A percentile compares a stretch with the other conserved stretches of the same genome.
These are phyloP conservation scores for Lactarius trivialis DNA, from an alignment of 768 basidiomycete species.

Conservation along the genomic window DNA sequence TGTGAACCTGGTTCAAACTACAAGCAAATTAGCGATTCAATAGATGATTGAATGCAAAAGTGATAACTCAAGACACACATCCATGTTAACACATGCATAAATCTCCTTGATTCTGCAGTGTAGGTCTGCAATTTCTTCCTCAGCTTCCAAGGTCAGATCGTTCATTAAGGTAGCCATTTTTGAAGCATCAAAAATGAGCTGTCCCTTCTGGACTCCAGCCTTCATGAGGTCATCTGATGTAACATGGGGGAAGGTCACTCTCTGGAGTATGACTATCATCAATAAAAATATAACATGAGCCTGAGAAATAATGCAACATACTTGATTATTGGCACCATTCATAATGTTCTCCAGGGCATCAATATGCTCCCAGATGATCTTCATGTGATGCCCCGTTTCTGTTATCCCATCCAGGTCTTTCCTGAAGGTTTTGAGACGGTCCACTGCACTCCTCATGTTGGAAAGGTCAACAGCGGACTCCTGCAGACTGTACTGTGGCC, in stretches of 20 bases:
- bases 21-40: neutral
- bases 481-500: too few relatives aligned
- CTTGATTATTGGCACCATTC: too few relatives aligned
- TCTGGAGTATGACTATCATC: neutral
- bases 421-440: too few relatives aligned
- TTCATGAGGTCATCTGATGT: neutral
- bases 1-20: neutral
- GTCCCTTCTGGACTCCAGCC: neutral
- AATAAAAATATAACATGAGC: too few relatives aligned
- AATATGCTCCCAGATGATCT: too few relatives aligned
- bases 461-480: too few relatives aligned
- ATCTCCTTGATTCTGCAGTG: neutral
- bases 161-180: neutral
- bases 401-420: too few relatives aligned
- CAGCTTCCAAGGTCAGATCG: neutral
- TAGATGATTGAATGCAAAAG: too few relatives aligned
- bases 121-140: neutral
- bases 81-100: neutral
- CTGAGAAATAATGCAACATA: too few relatives aligned
- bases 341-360: too few relatives aligned
- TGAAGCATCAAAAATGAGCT: neutral
- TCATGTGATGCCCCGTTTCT: too few relatives aligned
- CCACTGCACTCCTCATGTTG: too few relatives aligned
- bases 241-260: neutral
- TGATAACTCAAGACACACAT: neutral